A percentile compares a stretch with the other conserved stretches of the same genome.
Conservation (phyloP, 2,329 filamentous ascomycete species). For the Pseudogymnoascus sp. region DNA sequence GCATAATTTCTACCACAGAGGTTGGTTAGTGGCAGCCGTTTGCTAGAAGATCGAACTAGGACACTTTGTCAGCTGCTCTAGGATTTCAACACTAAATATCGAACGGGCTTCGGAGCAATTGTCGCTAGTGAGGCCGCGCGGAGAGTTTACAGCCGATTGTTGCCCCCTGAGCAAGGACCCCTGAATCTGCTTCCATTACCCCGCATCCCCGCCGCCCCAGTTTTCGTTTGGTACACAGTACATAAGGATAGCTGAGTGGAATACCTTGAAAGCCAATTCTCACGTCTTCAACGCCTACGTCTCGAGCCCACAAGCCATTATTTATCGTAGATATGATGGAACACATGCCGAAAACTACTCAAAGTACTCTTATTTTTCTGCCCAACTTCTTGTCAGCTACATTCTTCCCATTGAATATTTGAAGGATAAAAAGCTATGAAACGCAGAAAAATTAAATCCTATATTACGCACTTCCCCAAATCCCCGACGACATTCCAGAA, state of each 20-base stretch:
- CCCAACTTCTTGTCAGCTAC: not conserved
- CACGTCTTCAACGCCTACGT: conserved; percentile 30
- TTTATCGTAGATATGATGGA: conserved; percentile 33
- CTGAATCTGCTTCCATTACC: not conserved
- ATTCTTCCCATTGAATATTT: not conserved
- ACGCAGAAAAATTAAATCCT: not conserved
- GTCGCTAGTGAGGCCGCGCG: not conserved
- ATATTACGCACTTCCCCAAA: not conserved
- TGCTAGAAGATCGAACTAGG: not conserved
- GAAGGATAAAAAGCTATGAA: not conserved
- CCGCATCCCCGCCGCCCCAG: not conserved
- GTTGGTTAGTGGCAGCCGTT: not conserved
- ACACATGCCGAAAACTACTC: conserved; percentile 32
- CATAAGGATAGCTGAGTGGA: conserved; percentile 29
- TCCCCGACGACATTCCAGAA: not conserved
- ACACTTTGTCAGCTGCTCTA: not conserved
- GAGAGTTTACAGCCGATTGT: not conserved
- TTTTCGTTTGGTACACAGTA: not conserved
- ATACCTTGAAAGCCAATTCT: conserved; percentile 28
- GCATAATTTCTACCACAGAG: not conserved
- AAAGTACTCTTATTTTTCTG: conserved; percentile 37
- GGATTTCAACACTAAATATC: not conserved
- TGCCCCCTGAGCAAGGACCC: not conserved
- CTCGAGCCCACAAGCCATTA: conserved; percentile 26
- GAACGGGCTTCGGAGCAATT: not conserved